A percentile compares a stretch with the other conserved stretches of the same genome.
phyloP scores from a whole-genome alignment of 2,329 filamentous ascomycete genomes.

The Neofusicoccum laricinum region DNA sequence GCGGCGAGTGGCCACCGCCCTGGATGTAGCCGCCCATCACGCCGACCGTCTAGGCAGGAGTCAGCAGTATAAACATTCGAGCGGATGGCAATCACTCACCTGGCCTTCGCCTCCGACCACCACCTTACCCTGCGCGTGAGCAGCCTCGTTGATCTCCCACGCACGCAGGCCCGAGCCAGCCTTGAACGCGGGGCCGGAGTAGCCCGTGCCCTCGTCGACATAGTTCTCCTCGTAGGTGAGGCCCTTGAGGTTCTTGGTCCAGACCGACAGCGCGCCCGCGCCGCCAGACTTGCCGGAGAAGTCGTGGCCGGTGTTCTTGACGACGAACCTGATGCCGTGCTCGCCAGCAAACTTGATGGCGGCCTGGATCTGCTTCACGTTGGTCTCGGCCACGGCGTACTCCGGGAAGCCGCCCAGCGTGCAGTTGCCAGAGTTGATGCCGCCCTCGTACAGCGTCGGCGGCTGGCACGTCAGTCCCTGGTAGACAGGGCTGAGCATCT shows the following conservation, averaged over 20 bases:
- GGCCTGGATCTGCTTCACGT: conserved; percentile 25
- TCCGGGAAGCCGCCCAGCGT: conserved; percentile 25
- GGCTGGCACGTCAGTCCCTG: conserved; percentile 38
- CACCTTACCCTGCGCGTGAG: conserved; percentile 21
- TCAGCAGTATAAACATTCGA: not conserved
- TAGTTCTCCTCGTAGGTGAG: conserved; percentile 32
- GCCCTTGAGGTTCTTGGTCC: conserved; percentile 37
- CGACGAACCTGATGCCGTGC: conserved; percentile 32
- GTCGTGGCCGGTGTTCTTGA: conserved; percentile 38
- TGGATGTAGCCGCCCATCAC: conserved; percentile 32
- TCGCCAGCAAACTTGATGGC: conserved; percentile 28
- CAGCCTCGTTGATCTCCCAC: conserved; percentile 27
- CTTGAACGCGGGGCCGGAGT: conserved; percentile 28
- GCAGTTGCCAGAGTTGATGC: conserved; percentile 28
- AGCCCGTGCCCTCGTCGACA: conserved; percentile 25
- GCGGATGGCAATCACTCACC: not conserved
- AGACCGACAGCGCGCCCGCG: conserved; percentile 33
- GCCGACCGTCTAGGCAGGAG: conserved; percentile 29
- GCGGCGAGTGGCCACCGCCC: conserved; percentile 29
- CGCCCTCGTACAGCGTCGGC: conserved; percentile 30
- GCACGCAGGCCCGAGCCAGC: conserved; percentile 33
- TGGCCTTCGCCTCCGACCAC: conserved; percentile 31
- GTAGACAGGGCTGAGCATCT: conserved; percentile 36
- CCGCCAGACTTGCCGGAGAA: conserved; percentile 36
- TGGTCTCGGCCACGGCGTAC: conserved; percentile 33